These are phyloP conservation scores for Pichia sp. DNA, from an alignment of 1,139 yeast genomes.

Conservation along the genomic window DNA sequence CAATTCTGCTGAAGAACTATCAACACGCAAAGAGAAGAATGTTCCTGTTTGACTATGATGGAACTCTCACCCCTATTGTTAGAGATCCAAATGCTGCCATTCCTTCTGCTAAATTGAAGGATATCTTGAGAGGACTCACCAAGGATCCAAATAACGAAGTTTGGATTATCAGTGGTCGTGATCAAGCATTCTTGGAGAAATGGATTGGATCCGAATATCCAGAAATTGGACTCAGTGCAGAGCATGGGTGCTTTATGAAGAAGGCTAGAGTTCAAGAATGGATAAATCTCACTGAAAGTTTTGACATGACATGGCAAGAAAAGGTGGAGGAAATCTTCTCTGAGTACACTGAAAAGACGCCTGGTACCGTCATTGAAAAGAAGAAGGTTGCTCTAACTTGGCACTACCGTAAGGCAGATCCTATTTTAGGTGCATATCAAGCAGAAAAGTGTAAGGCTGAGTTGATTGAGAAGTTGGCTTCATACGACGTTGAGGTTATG, in stretches of 20 bases:
- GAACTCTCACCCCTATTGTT: constrained; percentile 93
- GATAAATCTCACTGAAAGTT: constrained; percentile 75
- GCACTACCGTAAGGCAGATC: constrained; percentile 96
- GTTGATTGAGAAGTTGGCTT: constrained; percentile 51
- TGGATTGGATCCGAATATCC: constrained; percentile 70
- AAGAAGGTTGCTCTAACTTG: constrained; percentile 94
- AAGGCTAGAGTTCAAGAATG: constrained; percentile 56
- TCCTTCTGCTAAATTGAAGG: constrained; percentile 69
- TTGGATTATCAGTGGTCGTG: constrained; percentile 97
- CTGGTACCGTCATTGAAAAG: constrained; percentile 80
- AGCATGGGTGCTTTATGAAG: constrained; percentile 94
- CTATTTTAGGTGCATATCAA: constrained; percentile 83
- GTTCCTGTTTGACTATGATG: constrained; percentile 93
- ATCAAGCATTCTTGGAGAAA: constrained; percentile 78
- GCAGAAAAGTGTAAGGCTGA: constrained; percentile 68
- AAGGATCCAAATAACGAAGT: constrained; percentile 78
- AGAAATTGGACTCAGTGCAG: constrained; percentile 80
- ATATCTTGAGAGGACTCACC: constrained; percentile 52
- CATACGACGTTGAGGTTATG: constrained; percentile 93
- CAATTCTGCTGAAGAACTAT: constrained; percentile 55
- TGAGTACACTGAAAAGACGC: constrained; percentile 77
- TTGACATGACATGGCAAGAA: constrained; percentile 93
- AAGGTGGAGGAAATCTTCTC: constrained; percentile 69
- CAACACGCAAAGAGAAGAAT: constrained; percentile 57
- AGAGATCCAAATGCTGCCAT: constrained; percentile 98